phyloP scores from a whole-genome alignment of 345 rosid species.

The Moringa oleifera region DNA sequence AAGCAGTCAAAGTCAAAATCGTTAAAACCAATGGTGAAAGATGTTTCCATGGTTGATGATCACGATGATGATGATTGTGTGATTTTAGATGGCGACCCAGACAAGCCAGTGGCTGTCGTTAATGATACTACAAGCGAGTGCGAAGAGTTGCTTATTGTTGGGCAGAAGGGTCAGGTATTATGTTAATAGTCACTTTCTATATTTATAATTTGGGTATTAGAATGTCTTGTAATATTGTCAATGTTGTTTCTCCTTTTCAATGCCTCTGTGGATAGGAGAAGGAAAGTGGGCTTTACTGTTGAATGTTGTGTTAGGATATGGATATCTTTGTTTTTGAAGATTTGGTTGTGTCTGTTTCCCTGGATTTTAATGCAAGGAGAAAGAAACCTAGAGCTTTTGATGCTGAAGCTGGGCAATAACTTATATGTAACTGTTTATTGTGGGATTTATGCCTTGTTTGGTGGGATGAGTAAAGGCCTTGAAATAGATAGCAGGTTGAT shows the following conservation, averaged over 20 bases:
- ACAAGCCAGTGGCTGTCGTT: slow-evolving; percentile 23
- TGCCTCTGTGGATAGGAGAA: no score
- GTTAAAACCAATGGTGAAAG: slow-evolving; percentile 6
- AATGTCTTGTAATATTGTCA: neutral
- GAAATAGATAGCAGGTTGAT: neutral
- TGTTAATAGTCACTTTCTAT: neutral
- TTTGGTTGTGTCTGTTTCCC: no score
- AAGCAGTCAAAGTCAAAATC: slow-evolving; percentile 16
- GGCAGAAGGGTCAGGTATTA: slow-evolving; percentile 44
- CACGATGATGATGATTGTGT: slow-evolving; percentile 58
- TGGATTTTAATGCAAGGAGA: no score
- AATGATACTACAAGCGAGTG: slow-evolving; percentile 17
- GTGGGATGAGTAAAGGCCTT: neutral
- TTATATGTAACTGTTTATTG: no score
- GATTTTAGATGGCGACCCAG: slow-evolving; percentile 56
- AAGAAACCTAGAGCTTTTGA: no score
- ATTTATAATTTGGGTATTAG: neutral
- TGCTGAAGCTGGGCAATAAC: no score
- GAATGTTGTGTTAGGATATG: no score
- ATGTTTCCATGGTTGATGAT: slow-evolving; percentile 5
- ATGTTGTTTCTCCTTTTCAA: no score
- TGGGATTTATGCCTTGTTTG: neutral
- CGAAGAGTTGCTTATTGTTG: slow-evolving; percentile 47
- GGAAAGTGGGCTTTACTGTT: no score
- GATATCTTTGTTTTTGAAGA: no score